Base-by-base conservation (phyloP, 2,329 filamentous ascomycete species). In the Juglanconis sp. region DNA sequence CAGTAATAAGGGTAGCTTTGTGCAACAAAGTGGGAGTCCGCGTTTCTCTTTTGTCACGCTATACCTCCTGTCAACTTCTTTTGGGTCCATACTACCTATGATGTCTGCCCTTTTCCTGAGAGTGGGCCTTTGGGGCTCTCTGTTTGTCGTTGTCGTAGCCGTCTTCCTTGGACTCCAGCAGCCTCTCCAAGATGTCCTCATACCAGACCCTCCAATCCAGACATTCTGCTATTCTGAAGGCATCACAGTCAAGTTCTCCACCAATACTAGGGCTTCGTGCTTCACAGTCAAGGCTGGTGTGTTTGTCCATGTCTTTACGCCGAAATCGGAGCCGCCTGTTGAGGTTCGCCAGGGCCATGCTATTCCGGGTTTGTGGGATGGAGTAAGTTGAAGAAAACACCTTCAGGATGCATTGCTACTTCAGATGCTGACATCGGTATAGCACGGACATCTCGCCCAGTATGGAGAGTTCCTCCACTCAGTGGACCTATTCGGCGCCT, bases 311-410 rank as follows among this genome's bases (percentile, higher is more conserved):
- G 78, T 87, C 0, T 79, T 81, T 48, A 61, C 53, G n/a, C 60
- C 57, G 24, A 49, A 17, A 11, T 47, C 57, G 24, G 48, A 57
- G 40, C 38, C 71, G n/a, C 72, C 72, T 3, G 67, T 70, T 17
- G 69, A 69, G 15, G 73, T 72, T 30, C 66, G 76, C 11, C 64
- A 71, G 5, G 86, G 85, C 0, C 79, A 84, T 65, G 86, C 82
- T 1, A 81, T 89, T 32, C 88, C 88, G 0, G 87, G 87, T 0
- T 75, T 91, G 1, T 90, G 87, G 83, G 88, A 91, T 65, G 87
- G 86, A 0, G 60, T 62, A 30, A 53, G 60, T n/a, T 50, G 2
- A 17, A 36, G 24, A 59, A 32, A 9, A 5, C 17, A 35, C 32
- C 4, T 13, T n/a, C 5, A 17, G 10, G 4, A 34, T 5, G n/a